These are phyloP conservation scores for Basidioascus undulatus DNA, from an alignment of 768 basidiomycete species.

Conservation along the genomic window DNA sequence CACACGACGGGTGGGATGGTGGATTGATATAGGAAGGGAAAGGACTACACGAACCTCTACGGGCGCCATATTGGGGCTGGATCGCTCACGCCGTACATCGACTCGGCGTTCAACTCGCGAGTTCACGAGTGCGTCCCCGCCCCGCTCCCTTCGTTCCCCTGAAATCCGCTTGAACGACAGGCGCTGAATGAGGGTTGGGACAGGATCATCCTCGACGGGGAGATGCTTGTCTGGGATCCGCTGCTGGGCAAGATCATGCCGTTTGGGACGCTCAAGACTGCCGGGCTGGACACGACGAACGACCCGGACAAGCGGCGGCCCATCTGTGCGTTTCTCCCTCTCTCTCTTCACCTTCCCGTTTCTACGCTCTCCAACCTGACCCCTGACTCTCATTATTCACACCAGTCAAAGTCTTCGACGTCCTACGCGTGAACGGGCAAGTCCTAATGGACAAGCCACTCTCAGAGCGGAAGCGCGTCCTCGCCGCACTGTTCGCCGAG, in stretches of 20 bases:
- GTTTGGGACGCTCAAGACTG: slow-evolving; percentile 82
- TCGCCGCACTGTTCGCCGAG: slow-evolving; percentile 39
- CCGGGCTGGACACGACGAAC: slow-evolving; percentile 41
- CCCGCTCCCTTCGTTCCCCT: background rate
- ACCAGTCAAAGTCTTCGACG: slow-evolving; percentile 93
- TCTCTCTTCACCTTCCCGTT: background rate
- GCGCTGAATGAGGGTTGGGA: slow-evolving; percentile 3
- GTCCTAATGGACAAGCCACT: slow-evolving; percentile 49
- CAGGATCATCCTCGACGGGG: slow-evolving; percentile 85
- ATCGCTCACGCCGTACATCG: slow-evolving; percentile 69
- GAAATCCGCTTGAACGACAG: background rate
- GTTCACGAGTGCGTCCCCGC: slow-evolving; percentile 50
- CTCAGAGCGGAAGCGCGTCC: slow-evolving; percentile 51
- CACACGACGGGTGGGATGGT: too few species aligned
- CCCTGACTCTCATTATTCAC: background rate
- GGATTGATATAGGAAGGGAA: slow-evolving; percentile 59
- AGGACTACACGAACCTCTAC: slow-evolving; percentile 75
- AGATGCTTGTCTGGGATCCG: slow-evolving; percentile 98
- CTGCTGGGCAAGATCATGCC: slow-evolving; percentile 64
- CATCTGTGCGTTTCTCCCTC: slow-evolving; percentile 41
- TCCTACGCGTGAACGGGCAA: slow-evolving; percentile 50
- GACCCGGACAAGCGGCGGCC: slow-evolving; percentile 54
- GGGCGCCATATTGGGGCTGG: slow-evolving; percentile 51
- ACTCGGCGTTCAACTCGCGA: slow-evolving; percentile 43
- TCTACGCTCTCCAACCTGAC: background rate